phyloP scores from a whole-genome alignment of 2,329 filamentous ascomycete genomes.

The Sclerotinia subarctica region DNA sequence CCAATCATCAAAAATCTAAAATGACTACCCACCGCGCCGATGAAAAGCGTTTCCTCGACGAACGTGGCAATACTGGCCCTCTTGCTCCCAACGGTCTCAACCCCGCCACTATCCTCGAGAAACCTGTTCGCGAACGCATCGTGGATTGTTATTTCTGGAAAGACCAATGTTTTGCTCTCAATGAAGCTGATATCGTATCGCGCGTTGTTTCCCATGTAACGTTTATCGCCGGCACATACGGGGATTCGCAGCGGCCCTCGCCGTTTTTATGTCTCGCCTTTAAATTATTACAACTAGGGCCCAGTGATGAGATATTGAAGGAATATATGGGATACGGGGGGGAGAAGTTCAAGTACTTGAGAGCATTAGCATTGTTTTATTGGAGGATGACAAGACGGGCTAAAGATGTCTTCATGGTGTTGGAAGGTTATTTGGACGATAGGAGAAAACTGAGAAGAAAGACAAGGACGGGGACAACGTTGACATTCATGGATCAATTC shows the following conservation, averaged over 20 bases:
- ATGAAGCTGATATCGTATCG: constrained; percentile 78
- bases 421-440: constrained; percentile 83
- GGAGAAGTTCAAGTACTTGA: constrained; percentile 79
- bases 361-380: constrained; percentile 88
- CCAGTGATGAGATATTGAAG: constrained; percentile 70
- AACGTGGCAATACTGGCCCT: constrained; percentile 74
- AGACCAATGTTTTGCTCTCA: constrained; percentile 95
- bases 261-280: constrained; percentile 93
- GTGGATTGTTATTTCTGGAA: constrained; percentile 97
- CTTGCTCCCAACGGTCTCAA: constrained; percentile 86
- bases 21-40: constrained; percentile 68
- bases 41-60: constrained; percentile 79
- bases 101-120: constrained; percentile 93
- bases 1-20: constrained; percentile 21
- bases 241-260: constrained; percentile 78
- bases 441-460: constrained; percentile 77
- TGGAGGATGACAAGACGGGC: constrained; percentile 82
- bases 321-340: constrained; percentile 78
- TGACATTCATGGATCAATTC: constrained; percentile 88
- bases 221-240: constrained; percentile 86
- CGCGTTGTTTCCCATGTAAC: constrained; percentile 78
- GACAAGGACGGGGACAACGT: constrained; percentile 66
- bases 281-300: constrained; percentile 86
- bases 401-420: constrained; percentile 71
- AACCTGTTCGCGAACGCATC: constrained; percentile 92